A percentile compares a stretch with the other conserved stretches of the same genome.
These are phyloP conservation scores for Coemansia reversa DNA, from an alignment of 192 early-diverging fungal genomes.

Conservation along the genomic window DNA sequence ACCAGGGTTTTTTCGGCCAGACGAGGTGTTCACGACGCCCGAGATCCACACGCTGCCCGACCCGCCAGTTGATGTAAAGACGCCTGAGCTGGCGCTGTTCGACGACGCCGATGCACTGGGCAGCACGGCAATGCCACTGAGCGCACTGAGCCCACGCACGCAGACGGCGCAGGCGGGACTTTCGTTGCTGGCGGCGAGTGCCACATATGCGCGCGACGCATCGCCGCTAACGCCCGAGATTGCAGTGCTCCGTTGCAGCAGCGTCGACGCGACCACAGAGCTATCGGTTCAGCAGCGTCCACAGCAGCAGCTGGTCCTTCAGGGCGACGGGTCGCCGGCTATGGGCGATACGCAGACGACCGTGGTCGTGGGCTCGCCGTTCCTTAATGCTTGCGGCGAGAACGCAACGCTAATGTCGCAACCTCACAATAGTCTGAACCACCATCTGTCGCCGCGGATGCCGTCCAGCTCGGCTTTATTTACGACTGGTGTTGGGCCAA, in stretches of 20 bases:
- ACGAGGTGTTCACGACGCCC: constrained; percentile 48
- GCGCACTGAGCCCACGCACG: constrained; percentile 45
- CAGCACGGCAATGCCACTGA: constrained; percentile 1
- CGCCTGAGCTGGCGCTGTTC: constrained; percentile 39
- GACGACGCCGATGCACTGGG: constrained; percentile 39
- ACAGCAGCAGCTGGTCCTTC: background rate
- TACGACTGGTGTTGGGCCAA: background rate
- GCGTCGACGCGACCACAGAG: background rate
- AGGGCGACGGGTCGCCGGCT: constrained; percentile 7
- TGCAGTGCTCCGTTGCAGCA: constrained; percentile 7
- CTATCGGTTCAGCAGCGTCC: background rate
- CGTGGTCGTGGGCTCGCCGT: constrained; percentile 25
- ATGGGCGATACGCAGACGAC: constrained; percentile 17
- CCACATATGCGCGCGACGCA: constrained; percentile 34
- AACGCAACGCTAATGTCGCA: constrained; percentile 53
- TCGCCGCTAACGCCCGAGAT: constrained; percentile 17
- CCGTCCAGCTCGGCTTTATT: background rate
- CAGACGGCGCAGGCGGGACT: constrained; percentile 50
- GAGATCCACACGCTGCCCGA: constrained; percentile 33
- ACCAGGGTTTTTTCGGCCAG: constrained; percentile 38
- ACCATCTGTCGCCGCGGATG: constrained; percentile 40
- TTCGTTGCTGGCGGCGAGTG: constrained; percentile 47
- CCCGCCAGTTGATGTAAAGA: constrained; percentile 9
- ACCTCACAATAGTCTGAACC: constrained; percentile 51
- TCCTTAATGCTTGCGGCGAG: constrained; percentile 29